Evolutionary conservation across 2,329 filamentous ascomycete species (phyloP), one percentile per base, ranked within the genome.

Genomic region (Pyrenochaeta sp.): DNA sequence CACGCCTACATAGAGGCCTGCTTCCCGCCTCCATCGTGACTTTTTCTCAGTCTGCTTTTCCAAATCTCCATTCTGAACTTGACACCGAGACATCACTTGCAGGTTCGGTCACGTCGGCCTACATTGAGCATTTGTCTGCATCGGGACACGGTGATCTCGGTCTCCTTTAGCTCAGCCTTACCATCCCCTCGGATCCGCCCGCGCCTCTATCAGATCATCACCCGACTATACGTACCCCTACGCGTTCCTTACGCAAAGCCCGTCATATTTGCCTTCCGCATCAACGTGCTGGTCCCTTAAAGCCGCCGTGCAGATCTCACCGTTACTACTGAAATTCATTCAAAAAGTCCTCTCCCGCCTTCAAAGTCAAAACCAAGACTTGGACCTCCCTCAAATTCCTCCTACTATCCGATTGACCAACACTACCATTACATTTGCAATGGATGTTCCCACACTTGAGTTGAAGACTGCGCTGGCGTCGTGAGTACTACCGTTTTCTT

Each of bases 401-500:
- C 34, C 39, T 35, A 60, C 56, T 49, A 43, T 48, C 36, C 55
- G 42, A 9, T 44, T 5, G 35, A 15, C 21, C 36, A 38, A 8
- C 29, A 15, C 24, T 21, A 30, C n/a, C n/a, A n/a, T 26, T 46
- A 44, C 45, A n/a, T 35, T 35, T 34, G 58, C 48, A 27, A 72
- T 74, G 69, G 67, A 73, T 37, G 61, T 67, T 37, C 68, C 73
- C 42, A 73, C 69, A 48, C 57, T 69, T 28, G 74, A 77, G 55
- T 68, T 79, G 29, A 72, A 76, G 65, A 71, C 68, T 38, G 74
- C 74, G 26, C 63, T 79, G 29, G 72, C 74, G 51, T 75, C 74
- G 77, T 78, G 70, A 61, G 75, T 67, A 45, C 23, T 30, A 21
- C n/a, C 35, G 31, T 36, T 29, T 18, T 14, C 32, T 36, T 31